Conservation (phyloP, 2,329 filamentous ascomycete species). For the Xylariaceae sp. region DNA sequence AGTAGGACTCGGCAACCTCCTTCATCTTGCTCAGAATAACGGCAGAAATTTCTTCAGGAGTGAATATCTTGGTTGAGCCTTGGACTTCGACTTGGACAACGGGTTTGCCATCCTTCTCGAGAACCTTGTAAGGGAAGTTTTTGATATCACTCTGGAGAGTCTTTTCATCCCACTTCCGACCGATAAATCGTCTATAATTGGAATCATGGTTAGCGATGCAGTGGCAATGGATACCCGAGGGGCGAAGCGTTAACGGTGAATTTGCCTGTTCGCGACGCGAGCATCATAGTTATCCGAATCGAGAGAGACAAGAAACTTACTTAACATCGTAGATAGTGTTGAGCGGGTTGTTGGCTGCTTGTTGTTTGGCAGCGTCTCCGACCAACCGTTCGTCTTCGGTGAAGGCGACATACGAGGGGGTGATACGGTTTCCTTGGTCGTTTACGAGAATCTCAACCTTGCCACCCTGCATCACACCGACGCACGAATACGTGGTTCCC, state of each 20-base stretch:
- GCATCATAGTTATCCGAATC: too few species aligned
- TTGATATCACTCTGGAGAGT: conserved; percentile 91
- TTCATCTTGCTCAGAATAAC: conserved; percentile 85
- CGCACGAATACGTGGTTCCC: conserved; percentile 84
- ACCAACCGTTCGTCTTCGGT: conserved; percentile 96
- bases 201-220: conserved; percentile 30
- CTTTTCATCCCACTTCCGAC: conserved; percentile 77
- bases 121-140: conserved; percentile 96
- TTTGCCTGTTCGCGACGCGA: too few species aligned
- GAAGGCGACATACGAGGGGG: conserved; percentile 91
- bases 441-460: conserved; percentile 95
- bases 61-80: conserved; percentile 66
- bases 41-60: conserved; percentile 74
- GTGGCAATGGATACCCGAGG: neutral
- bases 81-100: conserved; percentile 69
- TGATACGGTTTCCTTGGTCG: conserved; percentile 95
- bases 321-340: conserved; percentile 80
- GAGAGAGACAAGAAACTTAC: conserved; percentile 47
- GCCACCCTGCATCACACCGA: conserved; percentile 93
- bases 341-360: conserved; percentile 74
- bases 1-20: conserved; percentile 73
- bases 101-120: conserved; percentile 87
- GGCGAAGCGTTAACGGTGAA: neutral
- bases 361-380: conserved; percentile 96
- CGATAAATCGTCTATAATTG: conserved; percentile 67